Base-by-base conservation (phyloP, 2,329 filamentous ascomycete genomes). In the Bipolaris victoriae region DNA sequence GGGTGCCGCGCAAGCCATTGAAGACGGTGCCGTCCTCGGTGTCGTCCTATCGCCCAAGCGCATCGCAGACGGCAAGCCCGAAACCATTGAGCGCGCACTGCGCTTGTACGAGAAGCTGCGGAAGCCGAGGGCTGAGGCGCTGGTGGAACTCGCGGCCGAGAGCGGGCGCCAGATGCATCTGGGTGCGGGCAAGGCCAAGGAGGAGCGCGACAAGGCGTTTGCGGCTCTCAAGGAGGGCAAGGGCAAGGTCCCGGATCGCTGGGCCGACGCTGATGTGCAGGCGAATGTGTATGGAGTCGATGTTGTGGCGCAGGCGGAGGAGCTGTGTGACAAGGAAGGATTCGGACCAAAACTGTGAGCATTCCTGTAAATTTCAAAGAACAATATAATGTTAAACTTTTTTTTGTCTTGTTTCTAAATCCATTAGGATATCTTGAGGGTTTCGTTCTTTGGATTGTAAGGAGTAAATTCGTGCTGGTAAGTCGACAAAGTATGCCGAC, bases 1-100 rank as follows among this genome's bases (percentile, higher is more conserved):
- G 70, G 86, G 86, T 7, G 86, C 86, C 0, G 86, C 86, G 1
- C 86, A 88, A 67, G 86, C 86, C 0, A 85, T 89, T 52, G 86
- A 89, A 71, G 86, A 89, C 61, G 85, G 82, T 0, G 84, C 82
- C 0, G 85, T 86, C 0, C 70, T 87, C 1, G 81, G 78, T 0
- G 81, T 83, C 0, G 80, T 83, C 1, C 77, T 88, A 1, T 67
- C 77, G 0, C 80, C 78, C 10, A 68, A 83, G 2, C 83, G 83
- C 0, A 77, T 82, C 43, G 75, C 77, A 0, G 76, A 75, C 5
- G 77, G 78, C 0, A 61, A 55, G 10, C 71, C 75, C 6, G 76
- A 78, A 43, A 79, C 76, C 3, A 82, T 86, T 61, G 77, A 80
- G 68, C 83, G 80, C 55, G 84, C 83, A 3, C 72, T 88, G 31